A percentile compares a stretch with the other conserved stretches of the same genome.
Evolutionary conservation across 2,329 filamentous ascomycete genomes (phyloP).

Genomic region (Nigrospora osmanthi): DNA sequence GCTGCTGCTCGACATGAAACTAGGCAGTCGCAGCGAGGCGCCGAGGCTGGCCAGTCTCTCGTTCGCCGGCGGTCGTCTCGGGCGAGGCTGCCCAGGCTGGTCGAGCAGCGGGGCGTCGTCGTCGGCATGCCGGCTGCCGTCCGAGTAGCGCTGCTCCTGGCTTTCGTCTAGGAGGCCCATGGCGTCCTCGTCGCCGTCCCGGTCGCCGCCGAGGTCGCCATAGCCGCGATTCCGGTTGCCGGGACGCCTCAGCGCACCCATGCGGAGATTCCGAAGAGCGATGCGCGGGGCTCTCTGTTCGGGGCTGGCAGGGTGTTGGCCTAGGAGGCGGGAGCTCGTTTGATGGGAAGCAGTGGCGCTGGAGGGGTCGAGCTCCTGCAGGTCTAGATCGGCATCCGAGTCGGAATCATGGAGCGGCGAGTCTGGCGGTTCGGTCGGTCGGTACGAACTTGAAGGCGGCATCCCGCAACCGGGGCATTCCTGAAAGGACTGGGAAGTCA

Average conservation of each 20-base stretch:
- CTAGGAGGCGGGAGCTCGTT: conserved; percentile 25
- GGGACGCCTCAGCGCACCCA: conserved; percentile 52
- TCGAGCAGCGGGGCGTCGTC: conserved; percentile 72
- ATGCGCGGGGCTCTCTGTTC: conserved; percentile 50
- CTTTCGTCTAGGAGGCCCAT: conserved; percentile 58
- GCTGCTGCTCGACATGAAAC: conserved; percentile 48
- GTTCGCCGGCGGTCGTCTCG: conserved; percentile 28
- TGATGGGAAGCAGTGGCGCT: conserved; percentile 22
- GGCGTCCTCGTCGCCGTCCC: conserved; percentile 57
- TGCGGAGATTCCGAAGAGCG: conserved; percentile 63
- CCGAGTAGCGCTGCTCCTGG: conserved; percentile 47
- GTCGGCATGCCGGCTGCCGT: conserved; percentile 49
- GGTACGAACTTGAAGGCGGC: conserved; percentile 46
- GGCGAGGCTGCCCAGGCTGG: conserved; percentile 23
- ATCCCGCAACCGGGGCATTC: conserved; percentile 36
- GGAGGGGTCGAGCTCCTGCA: conserved; percentile 69
- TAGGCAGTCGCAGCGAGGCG: conserved; percentile 56
- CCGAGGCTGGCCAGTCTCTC: conserved; percentile 37
- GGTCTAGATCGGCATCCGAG: conserved; percentile 69
- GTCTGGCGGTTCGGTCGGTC: conserved; percentile 54
- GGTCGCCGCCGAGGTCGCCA: conserved; percentile 50
- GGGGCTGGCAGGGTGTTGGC: conserved; percentile 39
- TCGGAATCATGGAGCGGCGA: conserved; percentile 63
- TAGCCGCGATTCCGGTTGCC: conserved; percentile 48
- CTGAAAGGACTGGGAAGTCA: conserved; percentile 8